These are phyloP conservation scores for Mikania micrantha DNA, from an alignment of 129 eudicot species.

Conservation along the genomic window DNA sequence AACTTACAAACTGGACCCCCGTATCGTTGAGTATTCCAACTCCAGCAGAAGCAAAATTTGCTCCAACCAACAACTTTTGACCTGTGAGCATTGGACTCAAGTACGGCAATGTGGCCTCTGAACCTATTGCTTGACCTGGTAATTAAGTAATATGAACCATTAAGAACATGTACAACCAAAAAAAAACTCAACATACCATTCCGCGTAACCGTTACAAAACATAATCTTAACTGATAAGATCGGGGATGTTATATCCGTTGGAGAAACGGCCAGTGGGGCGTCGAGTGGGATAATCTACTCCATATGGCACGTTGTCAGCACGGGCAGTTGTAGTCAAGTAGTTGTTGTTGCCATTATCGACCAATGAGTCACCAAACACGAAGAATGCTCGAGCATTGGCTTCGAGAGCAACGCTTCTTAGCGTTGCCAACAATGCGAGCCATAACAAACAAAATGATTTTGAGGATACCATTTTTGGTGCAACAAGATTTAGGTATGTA, in stretches of 20 bases:
- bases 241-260: slow-evolving; percentile 37
- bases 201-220: no score
- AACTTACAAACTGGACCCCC: slow-evolving; percentile 46
- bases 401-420: slow-evolving; percentile 4
- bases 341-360: slow-evolving; percentile 41
- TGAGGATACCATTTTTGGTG: slow-evolving; percentile 19
- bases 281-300: slow-evolving; percentile 32
- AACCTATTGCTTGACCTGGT: slow-evolving; percentile 30
- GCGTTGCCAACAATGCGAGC: slow-evolving; percentile 5
- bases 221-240: slow-evolving; percentile 30
- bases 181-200: no score
- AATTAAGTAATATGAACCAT: no score
- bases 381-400: slow-evolving; percentile 35
- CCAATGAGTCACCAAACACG: slow-evolving; percentile 44
- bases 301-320: slow-evolving; percentile 33
- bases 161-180: no score
- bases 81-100: slow-evolving; percentile 41
- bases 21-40: slow-evolving; percentile 43
- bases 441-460: slow-evolving; percentile 4
- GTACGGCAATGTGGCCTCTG: slow-evolving; percentile 37
- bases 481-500: not conserved
- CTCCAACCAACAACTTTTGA: slow-evolving; percentile 38
- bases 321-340: slow-evolving; percentile 37
- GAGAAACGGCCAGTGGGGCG: slow-evolving; percentile 41
- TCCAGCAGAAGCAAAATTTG: slow-evolving; percentile 58